Conservation (phyloP, 2,329 filamentous ascomycete genomes). For the Penicillium sp. region DNA sequence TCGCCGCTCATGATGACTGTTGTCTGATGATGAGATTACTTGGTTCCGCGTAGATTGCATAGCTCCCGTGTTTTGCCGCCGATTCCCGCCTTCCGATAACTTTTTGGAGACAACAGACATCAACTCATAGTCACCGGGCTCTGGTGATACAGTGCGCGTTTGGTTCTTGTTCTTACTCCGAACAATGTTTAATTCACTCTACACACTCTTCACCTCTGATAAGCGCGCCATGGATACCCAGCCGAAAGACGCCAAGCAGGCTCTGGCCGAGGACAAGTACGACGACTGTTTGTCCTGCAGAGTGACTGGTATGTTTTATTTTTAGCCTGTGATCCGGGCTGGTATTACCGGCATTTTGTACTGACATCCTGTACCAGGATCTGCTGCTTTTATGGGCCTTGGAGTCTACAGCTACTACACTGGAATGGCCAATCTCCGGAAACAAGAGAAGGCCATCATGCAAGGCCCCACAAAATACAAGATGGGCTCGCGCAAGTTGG, state of each 20-base stretch:
- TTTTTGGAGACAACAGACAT: constrained; percentile 10
- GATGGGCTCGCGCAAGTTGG: constrained; percentile 67
- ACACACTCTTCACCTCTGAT: constrained; percentile 45
- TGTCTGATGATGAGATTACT: constrained; percentile 18
- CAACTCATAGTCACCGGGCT: neutral
- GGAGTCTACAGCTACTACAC: constrained; percentile 76
- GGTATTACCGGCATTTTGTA: neutral
- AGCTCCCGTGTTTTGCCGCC: constrained; percentile 35
- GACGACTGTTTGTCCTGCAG: constrained; percentile 71
- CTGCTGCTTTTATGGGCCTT: constrained; percentile 71
- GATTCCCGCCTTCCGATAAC: constrained; percentile 29
- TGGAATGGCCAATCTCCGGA: constrained; percentile 69
- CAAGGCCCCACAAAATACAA: constrained; percentile 70
- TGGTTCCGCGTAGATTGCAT: constrained; percentile 19
- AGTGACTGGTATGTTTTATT: constrained; percentile 59
- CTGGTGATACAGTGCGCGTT: neutral
- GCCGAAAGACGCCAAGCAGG: constrained; percentile 62
- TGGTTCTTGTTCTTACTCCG: neutral
- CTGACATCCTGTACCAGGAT: constrained; percentile 53
- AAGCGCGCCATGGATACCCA: constrained; percentile 54
- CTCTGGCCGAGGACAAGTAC: constrained; percentile 44
- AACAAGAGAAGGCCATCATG: constrained; percentile 62
- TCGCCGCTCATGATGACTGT: constrained; percentile 70
- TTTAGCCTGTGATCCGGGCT: neutral
- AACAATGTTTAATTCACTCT: neutral